Evolutionary conservation across 257 asterid genomes (phyloP).

Genomic region (Salvia miltiorrhiza): DNA sequence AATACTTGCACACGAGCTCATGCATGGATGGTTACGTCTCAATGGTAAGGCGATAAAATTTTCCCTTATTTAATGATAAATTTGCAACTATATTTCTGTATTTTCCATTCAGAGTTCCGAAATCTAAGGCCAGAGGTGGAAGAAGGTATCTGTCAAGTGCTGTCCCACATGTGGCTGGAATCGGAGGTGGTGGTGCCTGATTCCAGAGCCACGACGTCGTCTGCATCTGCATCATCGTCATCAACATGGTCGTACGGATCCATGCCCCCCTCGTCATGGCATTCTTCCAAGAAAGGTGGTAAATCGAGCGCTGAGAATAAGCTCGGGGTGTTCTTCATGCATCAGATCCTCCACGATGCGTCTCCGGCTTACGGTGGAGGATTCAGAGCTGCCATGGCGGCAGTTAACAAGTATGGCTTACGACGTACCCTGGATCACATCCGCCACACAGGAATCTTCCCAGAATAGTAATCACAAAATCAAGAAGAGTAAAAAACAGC

Average conservation of each 20-base stretch:
- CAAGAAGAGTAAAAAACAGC: background rate
- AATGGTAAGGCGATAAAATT: conserved; percentile 44
- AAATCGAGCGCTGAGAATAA: conserved; percentile 65
- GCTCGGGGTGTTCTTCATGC: conserved; percentile 87
- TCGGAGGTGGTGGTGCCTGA: conserved; percentile 79
- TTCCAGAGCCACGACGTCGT: conserved; percentile 28
- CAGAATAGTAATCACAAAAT: conserved; percentile 32
- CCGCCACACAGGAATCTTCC: conserved; percentile 58
- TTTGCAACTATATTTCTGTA: no score
- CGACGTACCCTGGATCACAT: conserved; percentile 78
- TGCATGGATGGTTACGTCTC: conserved; percentile 98
- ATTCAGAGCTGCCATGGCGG: conserved; percentile 72
- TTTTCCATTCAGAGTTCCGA: conserved; percentile 48
- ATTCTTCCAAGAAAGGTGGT: conserved; percentile 55
- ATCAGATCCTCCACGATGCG: conserved; percentile 80
- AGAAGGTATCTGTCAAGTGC: conserved; percentile 97
- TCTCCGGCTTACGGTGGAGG: conserved; percentile 96
- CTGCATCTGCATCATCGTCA: conserved; percentile 38
- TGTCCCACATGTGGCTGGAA: conserved; percentile 88
- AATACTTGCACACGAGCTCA: conserved; percentile 92
- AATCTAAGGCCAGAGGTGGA: conserved; percentile 78
- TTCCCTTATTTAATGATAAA: no score
- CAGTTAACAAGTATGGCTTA: conserved; percentile 74
- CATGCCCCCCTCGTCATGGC: conserved; percentile 22
- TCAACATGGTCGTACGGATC: conserved; percentile 40